Evolutionary conservation across 768 basidiomycete genomes (phyloP).

Genomic region (Macrolepiota albuminosa): DNA sequence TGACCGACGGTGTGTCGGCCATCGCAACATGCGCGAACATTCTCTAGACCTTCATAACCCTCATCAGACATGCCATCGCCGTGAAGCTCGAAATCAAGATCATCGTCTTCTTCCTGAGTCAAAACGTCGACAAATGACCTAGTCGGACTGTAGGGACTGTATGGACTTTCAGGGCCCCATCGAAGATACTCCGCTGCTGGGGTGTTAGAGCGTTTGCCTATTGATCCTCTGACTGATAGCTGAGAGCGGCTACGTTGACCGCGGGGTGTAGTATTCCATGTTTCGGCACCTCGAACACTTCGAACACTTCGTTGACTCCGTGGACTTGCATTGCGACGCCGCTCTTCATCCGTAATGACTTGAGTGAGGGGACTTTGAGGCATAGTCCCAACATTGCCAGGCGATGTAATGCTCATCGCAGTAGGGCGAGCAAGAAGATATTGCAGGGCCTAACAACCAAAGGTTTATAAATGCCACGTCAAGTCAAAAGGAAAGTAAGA

Average conservation of each 20-base stretch:
- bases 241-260: slow-evolving; percentile 78
- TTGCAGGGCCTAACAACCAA: slow-evolving; percentile 66
- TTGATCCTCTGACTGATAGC: slow-evolving; percentile 65
- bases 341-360: slow-evolving; percentile 47
- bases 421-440: slow-evolving; percentile 82
- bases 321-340: slow-evolving; percentile 51
- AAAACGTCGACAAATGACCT: slow-evolving; percentile 59
- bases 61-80: slow-evolving; percentile 68
- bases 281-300: slow-evolving; percentile 53
- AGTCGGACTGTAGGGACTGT: slow-evolving; percentile 75
- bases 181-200: slow-evolving; percentile 89
- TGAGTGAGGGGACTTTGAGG: slow-evolving; percentile 49
- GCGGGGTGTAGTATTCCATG: slow-evolving; percentile 73
- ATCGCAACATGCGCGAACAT: slow-evolving; percentile 90
- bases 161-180: slow-evolving; percentile 72
- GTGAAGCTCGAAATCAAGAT: slow-evolving; percentile 81
- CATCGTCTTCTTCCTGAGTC: slow-evolving; percentile 45
- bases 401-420: slow-evolving; percentile 30
- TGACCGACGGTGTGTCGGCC: slow-evolving; percentile 82
- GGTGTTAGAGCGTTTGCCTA: slow-evolving; percentile 85
- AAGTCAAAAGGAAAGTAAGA: neutral
- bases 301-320: slow-evolving; percentile 70
- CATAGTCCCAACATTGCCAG: slow-evolving; percentile 30
- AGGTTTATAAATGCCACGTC: slow-evolving; percentile 4
- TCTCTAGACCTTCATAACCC: slow-evolving; percentile 90